Percentiles rank a stretch among this genome's conserved stretches.
These are phyloP conservation scores for Clarireedia sp. DNA, from an alignment of 2,329 filamentous ascomycete genomes.

Conservation along the genomic window DNA sequence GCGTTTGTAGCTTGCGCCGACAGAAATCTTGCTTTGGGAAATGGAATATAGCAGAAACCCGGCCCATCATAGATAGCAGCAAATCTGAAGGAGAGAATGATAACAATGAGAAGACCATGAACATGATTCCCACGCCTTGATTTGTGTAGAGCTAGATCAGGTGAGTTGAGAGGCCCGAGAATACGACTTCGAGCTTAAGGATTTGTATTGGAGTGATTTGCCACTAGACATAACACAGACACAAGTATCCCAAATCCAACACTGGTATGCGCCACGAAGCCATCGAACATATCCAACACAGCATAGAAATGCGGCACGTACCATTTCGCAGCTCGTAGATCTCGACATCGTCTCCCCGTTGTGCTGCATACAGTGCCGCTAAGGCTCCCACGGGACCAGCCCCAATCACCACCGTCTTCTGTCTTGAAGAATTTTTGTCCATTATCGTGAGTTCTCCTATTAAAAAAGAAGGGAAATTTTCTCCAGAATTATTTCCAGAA, in stretches of 20 bases:
- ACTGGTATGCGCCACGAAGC: neutral
- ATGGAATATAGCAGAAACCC: too few species aligned
- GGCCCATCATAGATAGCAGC: too few species aligned
- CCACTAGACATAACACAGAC: neutral
- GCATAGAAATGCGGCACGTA: constrained; percentile 39
- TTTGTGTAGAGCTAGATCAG: too few species aligned
- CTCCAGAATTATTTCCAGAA: neutral
- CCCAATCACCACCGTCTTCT: constrained; percentile 67
- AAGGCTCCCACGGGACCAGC: constrained; percentile 90
- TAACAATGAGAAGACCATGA: too few species aligned
- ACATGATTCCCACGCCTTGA: too few species aligned
- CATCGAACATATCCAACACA: constrained; percentile 1
- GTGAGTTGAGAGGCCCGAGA: too few species aligned
- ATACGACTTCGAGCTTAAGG: too few species aligned
- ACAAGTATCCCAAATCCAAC: neutral
- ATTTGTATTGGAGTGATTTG: neutral
- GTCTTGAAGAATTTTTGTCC: constrained; percentile 10
- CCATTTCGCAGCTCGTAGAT: constrained; percentile 89
- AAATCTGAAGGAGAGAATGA: too few species aligned
- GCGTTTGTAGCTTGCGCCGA: too few species aligned
- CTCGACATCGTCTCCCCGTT: constrained; percentile 81
- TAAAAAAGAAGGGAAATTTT: neutral
- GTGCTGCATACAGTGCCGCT: constrained; percentile 85
- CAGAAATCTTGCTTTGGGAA: too few species aligned
- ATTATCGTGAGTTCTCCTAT: neutral